Percentiles rank a stretch among this genome's conserved stretches.
Evolutionary conservation across 108 stramenopile species (phyloP).

Genomic region (Bacterosira constricta): DNA sequence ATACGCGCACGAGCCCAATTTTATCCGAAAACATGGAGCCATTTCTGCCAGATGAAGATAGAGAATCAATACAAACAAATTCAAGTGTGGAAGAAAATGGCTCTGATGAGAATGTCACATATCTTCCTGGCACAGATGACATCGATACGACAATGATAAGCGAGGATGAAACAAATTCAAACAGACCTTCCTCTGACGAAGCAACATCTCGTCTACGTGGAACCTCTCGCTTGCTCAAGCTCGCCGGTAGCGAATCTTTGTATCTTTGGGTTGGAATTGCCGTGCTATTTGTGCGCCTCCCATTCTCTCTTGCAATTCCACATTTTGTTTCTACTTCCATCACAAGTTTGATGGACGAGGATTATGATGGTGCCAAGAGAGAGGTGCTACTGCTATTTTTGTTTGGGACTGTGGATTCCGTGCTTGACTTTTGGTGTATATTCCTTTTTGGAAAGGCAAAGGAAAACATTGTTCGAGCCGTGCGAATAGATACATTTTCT

Average conservation of each 20-base stretch:
- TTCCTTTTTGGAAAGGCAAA: constrained; percentile 90
- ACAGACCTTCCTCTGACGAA: neutral
- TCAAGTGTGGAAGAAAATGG: too few species aligned
- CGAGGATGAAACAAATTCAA: neutral
- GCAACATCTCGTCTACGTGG: constrained; percentile 71
- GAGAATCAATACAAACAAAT: too few species aligned
- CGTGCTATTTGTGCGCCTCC: constrained; percentile 83
- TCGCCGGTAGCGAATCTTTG: constrained; percentile 73
- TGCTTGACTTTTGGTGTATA: constrained; percentile 90
- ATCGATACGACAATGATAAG: neutral
- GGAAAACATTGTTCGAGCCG: constrained; percentile 77
- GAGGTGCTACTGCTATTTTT: constrained; percentile 80
- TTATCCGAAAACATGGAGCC: neutral
- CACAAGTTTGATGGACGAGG: constrained; percentile 64
- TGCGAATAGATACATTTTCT: constrained; percentile 75
- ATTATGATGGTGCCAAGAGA: constrained; percentile 65
- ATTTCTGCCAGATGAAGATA: constrained; percentile 11
- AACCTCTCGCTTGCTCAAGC: constrained; percentile 71
- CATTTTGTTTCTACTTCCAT: constrained; percentile 87
- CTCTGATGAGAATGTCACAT: neutral
- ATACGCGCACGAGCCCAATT: neutral
- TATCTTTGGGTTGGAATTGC: constrained; percentile 83
- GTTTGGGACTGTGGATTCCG: constrained; percentile 76
- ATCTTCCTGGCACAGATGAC: neutral
- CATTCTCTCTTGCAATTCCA: constrained; percentile 84